Evolutionary conservation across 2,329 filamentous ascomycete genomes (phyloP).

Genomic region (Fusarium luffae): DNA sequence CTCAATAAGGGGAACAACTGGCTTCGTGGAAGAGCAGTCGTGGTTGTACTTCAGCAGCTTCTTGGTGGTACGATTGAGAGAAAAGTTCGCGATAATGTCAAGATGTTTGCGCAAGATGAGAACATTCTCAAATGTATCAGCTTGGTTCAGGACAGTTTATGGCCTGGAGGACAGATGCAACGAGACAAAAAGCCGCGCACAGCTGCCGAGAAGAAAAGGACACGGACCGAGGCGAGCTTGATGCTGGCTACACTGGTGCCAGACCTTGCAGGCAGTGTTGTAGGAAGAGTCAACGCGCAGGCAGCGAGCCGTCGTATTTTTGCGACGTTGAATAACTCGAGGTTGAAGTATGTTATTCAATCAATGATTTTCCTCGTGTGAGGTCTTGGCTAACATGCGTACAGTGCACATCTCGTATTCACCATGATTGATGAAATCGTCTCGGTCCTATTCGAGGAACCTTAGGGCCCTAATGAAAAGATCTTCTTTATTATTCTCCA

Average conservation of each 20-base stretch:
- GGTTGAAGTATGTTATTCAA: constrained; percentile 77
- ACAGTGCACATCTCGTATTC: constrained; percentile 74
- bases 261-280: constrained; percentile 91
- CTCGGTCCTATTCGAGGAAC: constrained; percentile 69
- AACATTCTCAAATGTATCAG: constrained; percentile 80
- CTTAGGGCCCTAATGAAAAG: constrained; percentile 22
- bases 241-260: constrained; percentile 91
- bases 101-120: constrained; percentile 79
- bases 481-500: constrained; percentile 14
- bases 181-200: constrained; percentile 68
- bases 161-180: constrained; percentile 75
- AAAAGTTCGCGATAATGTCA: constrained; percentile 88
- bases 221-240: constrained; percentile 85
- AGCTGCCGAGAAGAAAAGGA: constrained; percentile 78
- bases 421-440: constrained; percentile 78
- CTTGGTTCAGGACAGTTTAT: constrained; percentile 79
- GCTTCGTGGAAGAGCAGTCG: constrained; percentile 93
- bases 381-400: constrained; percentile 26
- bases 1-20: constrained; percentile 96
- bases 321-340: constrained; percentile 89
- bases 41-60: constrained; percentile 95
- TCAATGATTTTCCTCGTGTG: neutral
- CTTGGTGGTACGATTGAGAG: constrained; percentile 96
- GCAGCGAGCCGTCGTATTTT: constrained; percentile 89
- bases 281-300: constrained; percentile 91